phyloP scores from a whole-genome alignment of 2,329 filamentous ascomycete species.

The Incumbomyces delicatus region DNA sequence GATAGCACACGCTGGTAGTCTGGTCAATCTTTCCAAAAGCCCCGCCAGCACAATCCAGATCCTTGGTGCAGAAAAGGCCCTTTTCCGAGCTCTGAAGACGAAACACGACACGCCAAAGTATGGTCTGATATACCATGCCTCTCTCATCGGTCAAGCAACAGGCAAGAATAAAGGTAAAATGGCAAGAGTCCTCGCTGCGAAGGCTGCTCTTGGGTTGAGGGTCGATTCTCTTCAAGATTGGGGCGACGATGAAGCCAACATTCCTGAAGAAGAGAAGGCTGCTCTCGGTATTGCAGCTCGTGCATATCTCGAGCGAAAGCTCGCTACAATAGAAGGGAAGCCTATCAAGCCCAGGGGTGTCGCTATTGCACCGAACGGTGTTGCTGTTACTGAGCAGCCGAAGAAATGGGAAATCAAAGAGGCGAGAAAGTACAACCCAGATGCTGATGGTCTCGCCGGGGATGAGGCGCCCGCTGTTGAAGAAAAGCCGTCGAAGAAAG shows the following conservation, averaged over 20 bases:
- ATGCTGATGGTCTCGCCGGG: constrained; percentile 73
- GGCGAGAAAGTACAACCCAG: constrained; percentile 84
- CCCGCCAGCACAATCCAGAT: constrained; percentile 96
- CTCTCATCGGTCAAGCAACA: constrained; percentile 89
- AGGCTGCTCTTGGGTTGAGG: constrained; percentile 84
- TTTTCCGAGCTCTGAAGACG: constrained; percentile 96
- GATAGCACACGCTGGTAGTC: constrained; percentile 86
- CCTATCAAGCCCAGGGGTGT: constrained; percentile 68
- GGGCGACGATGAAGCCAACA: constrained; percentile 53
- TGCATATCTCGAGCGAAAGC: constrained; percentile 39
- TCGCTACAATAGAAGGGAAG: constrained; percentile 70
- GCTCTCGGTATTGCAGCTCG: constrained; percentile 59
- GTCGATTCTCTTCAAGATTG: constrained; percentile 81
- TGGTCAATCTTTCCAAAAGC: constrained; percentile 90
- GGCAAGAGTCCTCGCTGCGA: constrained; percentile 87
- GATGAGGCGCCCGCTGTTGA: constrained; percentile 52
- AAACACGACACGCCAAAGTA: constrained; percentile 99
- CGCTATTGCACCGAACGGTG: constrained; percentile 64
- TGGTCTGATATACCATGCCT: constrained; percentile 85
- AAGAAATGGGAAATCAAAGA: constrained; percentile 85
- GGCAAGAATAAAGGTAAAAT: constrained; percentile 99
- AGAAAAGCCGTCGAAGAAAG: constrained; percentile 34
- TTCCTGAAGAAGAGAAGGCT: constrained; percentile 76
- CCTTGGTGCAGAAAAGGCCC: constrained; percentile 93
- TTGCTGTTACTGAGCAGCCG: constrained; percentile 47